These are phyloP conservation scores for Eutreptiella sp. DNA, from an alignment of 208 protist species.

Conservation along the genomic window DNA sequence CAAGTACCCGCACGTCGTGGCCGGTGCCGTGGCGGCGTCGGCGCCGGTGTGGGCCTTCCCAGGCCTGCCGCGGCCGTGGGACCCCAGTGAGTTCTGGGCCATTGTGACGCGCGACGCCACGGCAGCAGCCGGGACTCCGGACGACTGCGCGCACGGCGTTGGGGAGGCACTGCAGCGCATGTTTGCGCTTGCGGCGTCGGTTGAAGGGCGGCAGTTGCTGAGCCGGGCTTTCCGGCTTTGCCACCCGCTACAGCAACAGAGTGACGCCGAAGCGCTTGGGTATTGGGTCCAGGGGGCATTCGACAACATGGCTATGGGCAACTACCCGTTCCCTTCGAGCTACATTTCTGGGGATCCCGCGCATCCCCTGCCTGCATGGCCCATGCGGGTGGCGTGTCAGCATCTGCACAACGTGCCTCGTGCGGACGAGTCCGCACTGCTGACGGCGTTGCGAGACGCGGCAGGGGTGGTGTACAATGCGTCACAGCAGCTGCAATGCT, in stretches of 20 bases:
- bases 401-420: not conserved
- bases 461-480: conserved; percentile 36
- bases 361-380: conserved; percentile 36
- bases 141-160: conserved; percentile 8
- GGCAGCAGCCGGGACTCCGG: conserved; percentile 11
- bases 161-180: not conserved
- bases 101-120: conserved; percentile 36
- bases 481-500: conserved; percentile 23
- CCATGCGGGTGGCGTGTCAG: conserved; percentile 39
- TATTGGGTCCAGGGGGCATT: conserved; percentile 34
- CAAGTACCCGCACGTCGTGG: conserved; percentile 63
- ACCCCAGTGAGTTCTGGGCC: conserved; percentile 27
- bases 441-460: conserved; percentile 26
- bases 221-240: conserved; percentile 31
- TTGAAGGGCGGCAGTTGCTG: conserved; percentile 10
- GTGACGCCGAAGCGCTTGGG: conserved; percentile 17
- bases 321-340: conserved; percentile 35
- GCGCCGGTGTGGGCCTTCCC: conserved; percentile 44
- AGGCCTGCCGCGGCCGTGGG: conserved; percentile 24
- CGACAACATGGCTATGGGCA: conserved; percentile 39
- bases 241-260: conserved; percentile 1
- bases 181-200: not conserved
- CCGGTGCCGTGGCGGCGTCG: conserved; percentile 44
- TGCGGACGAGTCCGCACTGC: not conserved
- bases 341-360: conserved; percentile 22